These are phyloP conservation scores for Neurospora pannonica DNA, from an alignment of 495 filamentous ascomycete genomes.

Conservation along the genomic window DNA sequence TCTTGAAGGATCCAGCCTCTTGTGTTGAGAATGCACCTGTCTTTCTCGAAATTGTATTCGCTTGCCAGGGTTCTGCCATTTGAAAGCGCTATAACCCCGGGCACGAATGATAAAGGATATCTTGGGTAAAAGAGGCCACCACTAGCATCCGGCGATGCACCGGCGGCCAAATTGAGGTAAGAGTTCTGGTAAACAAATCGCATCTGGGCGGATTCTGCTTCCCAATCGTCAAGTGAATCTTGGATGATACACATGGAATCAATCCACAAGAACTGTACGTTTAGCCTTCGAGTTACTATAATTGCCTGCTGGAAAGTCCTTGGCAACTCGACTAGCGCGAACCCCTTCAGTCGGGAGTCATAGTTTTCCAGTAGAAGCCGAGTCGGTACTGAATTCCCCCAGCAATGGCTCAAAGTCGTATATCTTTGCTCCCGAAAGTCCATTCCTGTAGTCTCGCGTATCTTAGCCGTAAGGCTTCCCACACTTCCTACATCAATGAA, in stretches of 20 bases:
- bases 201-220: background rate
- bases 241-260: background rate
- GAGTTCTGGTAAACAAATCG: background rate
- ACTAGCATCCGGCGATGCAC: background rate
- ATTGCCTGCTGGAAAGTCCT: background rate
- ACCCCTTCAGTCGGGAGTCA: background rate
- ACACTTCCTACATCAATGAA: background rate
- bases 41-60: background rate
- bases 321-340: background rate
- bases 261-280: background rate
- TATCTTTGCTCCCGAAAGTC: background rate
- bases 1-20: slow-evolving; percentile 19
- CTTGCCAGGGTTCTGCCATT: background rate
- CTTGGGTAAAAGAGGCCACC: background rate
- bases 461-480: background rate
- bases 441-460: background rate
- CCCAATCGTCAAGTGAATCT: background rate
- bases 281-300: background rate
- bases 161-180: background rate
- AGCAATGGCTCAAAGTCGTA: background rate
- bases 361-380: background rate
- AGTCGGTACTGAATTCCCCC: background rate
- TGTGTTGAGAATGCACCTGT: background rate
- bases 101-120: background rate
- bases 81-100: background rate